Conservation (phyloP, 805 yeast genomes). For the Jamesozyma lodderae region DNA sequence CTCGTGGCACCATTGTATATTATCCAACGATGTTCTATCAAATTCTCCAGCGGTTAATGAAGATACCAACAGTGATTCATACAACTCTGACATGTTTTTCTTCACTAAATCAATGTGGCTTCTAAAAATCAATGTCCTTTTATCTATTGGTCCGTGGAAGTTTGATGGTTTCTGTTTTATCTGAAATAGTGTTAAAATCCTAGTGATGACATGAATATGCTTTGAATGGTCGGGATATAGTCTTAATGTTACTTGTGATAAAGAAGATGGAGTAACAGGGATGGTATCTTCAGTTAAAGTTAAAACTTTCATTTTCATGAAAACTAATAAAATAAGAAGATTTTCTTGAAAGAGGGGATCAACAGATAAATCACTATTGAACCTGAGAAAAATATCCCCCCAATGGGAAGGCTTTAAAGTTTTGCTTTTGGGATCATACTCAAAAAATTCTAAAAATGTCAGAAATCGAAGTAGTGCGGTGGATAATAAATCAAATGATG, state of each 20-base stretch:
- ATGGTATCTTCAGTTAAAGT: constrained; percentile 29
- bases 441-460: constrained; percentile 41
- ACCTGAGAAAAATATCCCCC: constrained; percentile 39
- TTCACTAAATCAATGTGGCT: constrained; percentile 50
- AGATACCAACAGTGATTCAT: constrained; percentile 43
- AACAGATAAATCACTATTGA: constrained; percentile 25
- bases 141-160: constrained; percentile 63
- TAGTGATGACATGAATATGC: constrained; percentile 36
- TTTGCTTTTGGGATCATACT: constrained; percentile 27
- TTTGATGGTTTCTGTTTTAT: constrained; percentile 43
- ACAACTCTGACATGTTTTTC: constrained; percentile 40
- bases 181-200: constrained; percentile 41
- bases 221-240: constrained; percentile 33
- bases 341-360: constrained; percentile 30
- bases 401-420: constrained; percentile 37
- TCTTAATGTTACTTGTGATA: constrained; percentile 31
- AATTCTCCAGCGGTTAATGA: constrained; percentile 48
- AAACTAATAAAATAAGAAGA: constrained; percentile 39
- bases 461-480: constrained; percentile 48
- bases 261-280: constrained; percentile 22
- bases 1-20: constrained; percentile 47
- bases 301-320: constrained; percentile 38
- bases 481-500: constrained; percentile 45
- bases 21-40: constrained; percentile 40
- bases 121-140: constrained; percentile 55